Base-by-base conservation (phyloP, 768 basidiomycete species). In the Mycena sanguinolenta region DNA sequence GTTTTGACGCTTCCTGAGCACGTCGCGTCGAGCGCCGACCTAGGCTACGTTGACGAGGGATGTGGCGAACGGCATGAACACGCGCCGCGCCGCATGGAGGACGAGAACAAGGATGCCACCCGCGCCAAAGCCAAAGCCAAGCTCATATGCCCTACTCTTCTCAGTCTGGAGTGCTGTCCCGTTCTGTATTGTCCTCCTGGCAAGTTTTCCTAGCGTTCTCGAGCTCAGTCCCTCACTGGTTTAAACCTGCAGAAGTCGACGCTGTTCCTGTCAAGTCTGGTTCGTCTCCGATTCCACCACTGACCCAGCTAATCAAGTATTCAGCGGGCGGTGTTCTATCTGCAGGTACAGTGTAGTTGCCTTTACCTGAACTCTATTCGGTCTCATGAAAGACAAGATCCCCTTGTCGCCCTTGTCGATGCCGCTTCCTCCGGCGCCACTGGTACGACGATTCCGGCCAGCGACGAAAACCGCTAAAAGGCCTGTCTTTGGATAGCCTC, bases 1-100 rank as follows among this genome's bases (percentile, higher is more conserved):
- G 21, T 58, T 19, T 57, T 75, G 52, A 69, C 63, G 58, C 64
- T 75, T 13, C 73, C 74, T 5, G 59, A n/a, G 23, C 61, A 69
- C 23, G 7, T 58, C 13, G 1, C 44, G 12, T 28, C 55, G 14
- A 32, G 30, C 4, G 30, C 67, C n/a, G 21, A 3, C 7, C 38
- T 65, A 0, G 63, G 63, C 0, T 46, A 46, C 19, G 46, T 70
- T 38, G 68, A 69, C 32, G 49, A 52, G 38, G 68, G 30, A 5
- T 69, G 68, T 23, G 50, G 30, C 3, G 4, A 23, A 0, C 3
- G 4, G 6, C 68, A 69, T 14, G 38, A n/a, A 13, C n/a, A 19
- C 12, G 12, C 46, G 8, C 21, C 19, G 55, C 55, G 46, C 2
- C 67, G 67, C 1, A n/a, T 68, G 5, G 14, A 49, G 39, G 61